A percentile compares a stretch with the other conserved stretches of the same genome.
These are phyloP conservation scores for Linnemannia exigua DNA, from an alignment of 192 early-diverging fungal species.

Conservation along the genomic window DNA sequence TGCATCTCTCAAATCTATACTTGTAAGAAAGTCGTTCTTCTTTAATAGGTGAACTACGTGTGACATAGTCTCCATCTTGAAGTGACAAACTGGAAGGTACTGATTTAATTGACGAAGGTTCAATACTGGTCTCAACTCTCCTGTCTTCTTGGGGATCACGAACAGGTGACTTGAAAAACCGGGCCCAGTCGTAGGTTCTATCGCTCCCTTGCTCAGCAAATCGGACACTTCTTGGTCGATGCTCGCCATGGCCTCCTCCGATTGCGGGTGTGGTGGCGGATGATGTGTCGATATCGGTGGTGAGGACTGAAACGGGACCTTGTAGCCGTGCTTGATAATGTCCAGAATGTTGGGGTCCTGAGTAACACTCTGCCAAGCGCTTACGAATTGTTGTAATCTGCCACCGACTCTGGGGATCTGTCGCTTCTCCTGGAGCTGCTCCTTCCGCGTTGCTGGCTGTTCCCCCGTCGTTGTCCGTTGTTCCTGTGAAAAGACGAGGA, in stretches of 20 bases:
- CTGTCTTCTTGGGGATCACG: slow-evolving; percentile 45
- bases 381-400: slow-evolving; percentile 22
- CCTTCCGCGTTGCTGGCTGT: slow-evolving; percentile 16
- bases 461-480: slow-evolving; percentile 2
- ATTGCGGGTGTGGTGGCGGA: slow-evolving; percentile 12
- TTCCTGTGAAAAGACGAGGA: slow-evolving; percentile 23
- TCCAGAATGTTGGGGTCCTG: slow-evolving; percentile 19
- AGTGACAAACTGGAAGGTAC: slow-evolving; percentile 12
- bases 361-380: slow-evolving; percentile 20
- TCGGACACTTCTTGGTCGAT: slow-evolving; percentile 36
- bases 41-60: slow-evolving; percentile 35
- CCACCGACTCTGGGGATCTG: slow-evolving; percentile 30
- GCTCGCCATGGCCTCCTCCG: slow-evolving; percentile 6
- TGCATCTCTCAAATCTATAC: slow-evolving; percentile 40
- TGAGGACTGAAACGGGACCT: slow-evolving; percentile 23
- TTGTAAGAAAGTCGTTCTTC: slow-evolving; percentile 22
- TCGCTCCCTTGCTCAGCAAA: slow-evolving; percentile 32
- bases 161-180: slow-evolving; percentile 50
- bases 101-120: slow-evolving; percentile 41
- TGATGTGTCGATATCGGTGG: slow-evolving; percentile 11
- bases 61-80: slow-evolving; percentile 51
- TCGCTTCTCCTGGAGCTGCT: neutral
- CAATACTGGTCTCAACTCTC: slow-evolving; percentile 34
- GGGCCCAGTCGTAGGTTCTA: slow-evolving; percentile 28
- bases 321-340: slow-evolving; percentile 26